Evolutionary conservation across 305 asterid genomes (phyloP), one percentile per base, ranked within the genome.

Genomic region (Fraxinus latifolia): DNA sequence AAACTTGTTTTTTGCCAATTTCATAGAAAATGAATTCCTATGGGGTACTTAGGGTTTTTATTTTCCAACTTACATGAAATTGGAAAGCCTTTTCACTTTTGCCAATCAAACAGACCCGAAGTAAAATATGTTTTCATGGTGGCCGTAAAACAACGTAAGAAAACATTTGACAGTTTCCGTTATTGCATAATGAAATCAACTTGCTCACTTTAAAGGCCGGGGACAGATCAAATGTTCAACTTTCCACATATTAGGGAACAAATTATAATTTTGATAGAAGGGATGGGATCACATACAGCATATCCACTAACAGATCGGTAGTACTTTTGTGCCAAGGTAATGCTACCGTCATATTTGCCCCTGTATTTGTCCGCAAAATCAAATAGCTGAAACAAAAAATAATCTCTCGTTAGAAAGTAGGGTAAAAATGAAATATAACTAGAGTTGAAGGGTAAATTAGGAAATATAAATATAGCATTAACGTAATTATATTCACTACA

Each of bases 291-390:
- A 89, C 97, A 4, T 91, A 96, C 98, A 21, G 93, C 96, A 71
- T 96, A 96, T 60, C 99, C 99, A 87, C 99, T 96, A 25, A 96
- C 98, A n/a, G 99, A 96, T 72, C 97, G 91, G 91, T 96, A 96
- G 92, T 94, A 96, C 87, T 94, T 93, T 84, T 92, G 97, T 5
- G 98, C 98, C 37, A 96, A 78, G 2, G 96, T 90, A n/a, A 96
- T 96, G 87, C 98, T 94, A 47, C 93, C 84, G 87, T 96, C 99
- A 36, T 96, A 96, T 90, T 96, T 96, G 86, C 98, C 99, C 91
- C 99, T 87, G 93, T 91, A 94, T 86, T 93, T 94, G 89, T 96
- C 95, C 83, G 99, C 98, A 79, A 96, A 96, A 82, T 91, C 95
- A 77, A 96, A 96, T 0, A 96, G 95, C 99, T 96, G 98, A 84